Evolutionary conservation across 1,139 yeast genomes (phyloP), one percentile per base, ranked within the genome.

Genomic region (Debaryomyces singareniensis): DNA sequence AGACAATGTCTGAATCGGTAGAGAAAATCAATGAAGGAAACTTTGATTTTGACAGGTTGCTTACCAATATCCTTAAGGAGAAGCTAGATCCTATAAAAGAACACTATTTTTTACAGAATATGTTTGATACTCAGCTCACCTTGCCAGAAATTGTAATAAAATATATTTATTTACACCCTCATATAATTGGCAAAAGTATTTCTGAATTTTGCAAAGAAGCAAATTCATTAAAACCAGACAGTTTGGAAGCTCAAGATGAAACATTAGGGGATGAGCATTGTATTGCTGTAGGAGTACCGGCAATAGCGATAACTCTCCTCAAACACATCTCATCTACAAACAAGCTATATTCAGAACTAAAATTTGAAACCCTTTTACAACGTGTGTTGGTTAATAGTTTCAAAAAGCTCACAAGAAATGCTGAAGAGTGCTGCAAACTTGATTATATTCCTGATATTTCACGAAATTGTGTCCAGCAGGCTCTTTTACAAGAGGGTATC

Each of bases 1-100:
- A 69, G 25, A 38, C 36, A 3, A 36, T 61, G 20, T 29, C 31
- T 0, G 61, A 63, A 29, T 56, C 71, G 0, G 28, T 70, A 0
- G 42, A 40, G 12, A 65, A 50, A 29, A 53, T 56, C 31, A 49
- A 56, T 23, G 38, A 43, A 12, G 25, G 28, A 1, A 40, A 39
- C 13, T 42, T 38, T 13, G 45, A 45, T 3, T 35, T 52, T 5
- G 51, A 53, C 29, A 29, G 37, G 2, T 31, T 39, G 0, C 34
- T 53, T 3, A 32, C 46, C 6, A 20, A 21, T 6, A 25, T 22
- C 26, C 29, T 29, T 9, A 30, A 11, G 5, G 25, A 24, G 4
- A 31, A 34, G 14, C 25, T 36, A 15, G 18, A 18, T 5, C 24
- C 13, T 15, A 22, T 27, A 14, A 20, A 29, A 6, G 25, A 26